A percentile compares a stretch with the other conserved stretches of the same genome.
Conservation (phyloP, 1,284 basidiomycete genomes). For the Agroathelia rolfsii region DNA sequence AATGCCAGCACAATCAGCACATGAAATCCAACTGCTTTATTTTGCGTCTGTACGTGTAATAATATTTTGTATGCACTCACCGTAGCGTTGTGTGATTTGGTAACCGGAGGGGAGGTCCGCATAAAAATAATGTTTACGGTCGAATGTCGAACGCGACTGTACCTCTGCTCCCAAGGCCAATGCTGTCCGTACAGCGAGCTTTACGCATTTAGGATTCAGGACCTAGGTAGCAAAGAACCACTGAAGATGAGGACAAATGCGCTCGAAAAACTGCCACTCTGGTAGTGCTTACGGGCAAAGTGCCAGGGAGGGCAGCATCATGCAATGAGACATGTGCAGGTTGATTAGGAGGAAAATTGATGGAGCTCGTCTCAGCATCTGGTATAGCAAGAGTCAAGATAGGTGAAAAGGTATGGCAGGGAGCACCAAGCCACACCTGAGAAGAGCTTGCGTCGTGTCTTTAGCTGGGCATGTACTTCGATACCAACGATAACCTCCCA, state of each 20-base stretch:
- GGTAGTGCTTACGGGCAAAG: constrained; percentile 63
- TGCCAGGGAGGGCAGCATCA: constrained; percentile 91
- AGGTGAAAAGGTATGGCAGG: not conserved
- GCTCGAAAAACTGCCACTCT: constrained; percentile 1
- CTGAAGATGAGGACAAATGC: constrained; percentile 5
- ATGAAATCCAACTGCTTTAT: not conserved
- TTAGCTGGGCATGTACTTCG: constrained; percentile 93
- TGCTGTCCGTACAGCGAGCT: constrained; percentile 75
- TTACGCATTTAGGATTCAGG: constrained; percentile 73
- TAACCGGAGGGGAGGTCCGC: constrained; percentile 90
- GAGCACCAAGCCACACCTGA: constrained; percentile 46
- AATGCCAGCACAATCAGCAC: not conserved
- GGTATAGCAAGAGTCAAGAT: constrained; percentile 2
- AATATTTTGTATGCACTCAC: constrained; percentile 28
- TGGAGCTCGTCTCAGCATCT: too few species aligned
- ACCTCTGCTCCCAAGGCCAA: constrained; percentile 72
- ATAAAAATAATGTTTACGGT: constrained; percentile 99
- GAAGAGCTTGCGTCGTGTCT: constrained; percentile 82
- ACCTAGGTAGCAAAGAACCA: constrained; percentile 41
- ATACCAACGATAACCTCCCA: constrained; percentile 90
- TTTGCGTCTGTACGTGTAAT: not conserved
- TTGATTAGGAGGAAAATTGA: constrained; percentile 41
- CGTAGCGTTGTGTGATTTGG: constrained; percentile 95
- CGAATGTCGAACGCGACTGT: constrained; percentile 74
- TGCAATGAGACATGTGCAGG: constrained; percentile 65